Base-by-base conservation (phyloP, 176 grass and related monocot species). In the Typha latifolia region DNA sequence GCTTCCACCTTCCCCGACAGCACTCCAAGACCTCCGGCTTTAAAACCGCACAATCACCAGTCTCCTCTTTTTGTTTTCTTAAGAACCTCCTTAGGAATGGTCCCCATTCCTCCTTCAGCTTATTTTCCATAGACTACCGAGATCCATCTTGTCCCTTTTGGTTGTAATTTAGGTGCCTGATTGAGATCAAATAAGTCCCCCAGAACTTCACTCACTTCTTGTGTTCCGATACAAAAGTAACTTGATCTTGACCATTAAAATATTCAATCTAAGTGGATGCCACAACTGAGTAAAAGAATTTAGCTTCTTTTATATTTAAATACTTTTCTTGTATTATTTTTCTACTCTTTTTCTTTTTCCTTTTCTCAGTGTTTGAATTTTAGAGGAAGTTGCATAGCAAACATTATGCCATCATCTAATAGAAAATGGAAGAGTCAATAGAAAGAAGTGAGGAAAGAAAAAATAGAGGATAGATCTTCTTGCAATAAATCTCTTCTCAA, bases 191-290 rank as follows among this genome's bases (percentile, higher is more conserved):
- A 2, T 26, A 26, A 26, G 24, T 26, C 24, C 24, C 24, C 0
- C 24, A 2, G 24, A 0, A 0, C 24, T 26, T 26, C 24, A 26
- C 24, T 26, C 24, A 74, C 62, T 75, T 81, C 5, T 47, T 81
- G 66, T 81, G 48, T 81, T 81, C 32, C 72, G 66, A 37, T 49
- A 75, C 9, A 53, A 75, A 62, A 71, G 79, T 14, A 81, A 81
- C 29, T 51, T 75, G 71, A 23, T 81, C 0, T 81, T 81, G 24
- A 81, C 79, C 0, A 61, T n/a, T n/a, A 66, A 74, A 32, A 24
- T 75, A 43, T 75, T 81, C 43, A 64, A 81, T 27, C 56, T 47
- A 9, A 74, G 65, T 13, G 66, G 79, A 22, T 81, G 79, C 55
- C 64, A 53, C 31, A 81, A 81, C n/a, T 34, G 79, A 64, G 26